Base-by-base conservation (phyloP, 768 basidiomycete genomes). In the Gelatoporia subvermispora region DNA sequence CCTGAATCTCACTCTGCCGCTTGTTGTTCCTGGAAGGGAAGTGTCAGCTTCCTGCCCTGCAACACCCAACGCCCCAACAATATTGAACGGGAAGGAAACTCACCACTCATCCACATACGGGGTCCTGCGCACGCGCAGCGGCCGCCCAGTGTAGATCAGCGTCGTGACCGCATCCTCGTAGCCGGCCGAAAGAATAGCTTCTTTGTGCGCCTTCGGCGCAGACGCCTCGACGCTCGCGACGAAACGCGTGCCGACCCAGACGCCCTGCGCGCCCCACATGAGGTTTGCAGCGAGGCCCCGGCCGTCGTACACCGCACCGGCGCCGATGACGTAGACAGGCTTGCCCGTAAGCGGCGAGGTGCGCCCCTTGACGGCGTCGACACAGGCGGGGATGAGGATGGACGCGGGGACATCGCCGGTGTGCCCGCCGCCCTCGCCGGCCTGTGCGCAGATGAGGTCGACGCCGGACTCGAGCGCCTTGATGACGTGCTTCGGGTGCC, bases 401-500 rank as follows among this genome's bases (percentile, higher is more conserved):
- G 84, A 84, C 2, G 88, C 84, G 1, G 93, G 79, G 8, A 84
- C 80, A 53, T 88, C 84, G 20, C 93, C 93, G 0, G 93, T 95
- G 72, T 78, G 76, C 18, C 66, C 67, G 24, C 92, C 91, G 34
- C 88, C 93, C 68, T 96, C 93, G 21, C 91, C 89, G 2, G 86
- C 93, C 68, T 95, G 93, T 3, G 92, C 92, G 59, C 93, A 96
- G 62, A 97, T 94, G 51, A 97, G 72, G 60, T 97, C 93, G 25
- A 90, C 87, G 31, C 93, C 94, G 31, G 75, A 84, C 3, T 77
- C 88, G 25, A 95, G 77, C 8, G 89, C 89, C 64, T 88, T 89
- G 41, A 71, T 54, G 39, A 88, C 88, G 64, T 93, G 89, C 62
- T 93, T 95, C 11, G 93, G 92, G 61, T 93, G 89, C n/a, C 93